Percentiles rank a stretch among this genome's conserved stretches.
phyloP scores from a whole-genome alignment of 352 stramenopile genomes.

The Globisporangium nodosum region DNA sequence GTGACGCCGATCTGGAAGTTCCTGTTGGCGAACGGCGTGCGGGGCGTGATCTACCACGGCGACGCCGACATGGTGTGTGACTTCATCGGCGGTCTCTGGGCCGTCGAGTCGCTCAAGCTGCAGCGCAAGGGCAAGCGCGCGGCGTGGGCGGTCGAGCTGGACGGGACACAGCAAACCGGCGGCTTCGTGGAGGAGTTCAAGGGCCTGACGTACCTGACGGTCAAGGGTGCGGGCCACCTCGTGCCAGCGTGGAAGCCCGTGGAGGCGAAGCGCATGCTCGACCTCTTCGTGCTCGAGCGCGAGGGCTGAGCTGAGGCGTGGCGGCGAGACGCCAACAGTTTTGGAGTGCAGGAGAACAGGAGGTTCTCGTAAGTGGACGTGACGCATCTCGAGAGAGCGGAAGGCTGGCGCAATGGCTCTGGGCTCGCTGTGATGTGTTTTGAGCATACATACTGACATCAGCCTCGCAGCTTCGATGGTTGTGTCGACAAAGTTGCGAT shows the following conservation, averaged over 20 bases:
- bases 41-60: constrained; percentile 71
- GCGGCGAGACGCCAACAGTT: too few relatives aligned
- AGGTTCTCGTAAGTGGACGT: too few relatives aligned
- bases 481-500: too few relatives aligned
- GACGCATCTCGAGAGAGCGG: too few relatives aligned
- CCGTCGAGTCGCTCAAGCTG: constrained; percentile 59
- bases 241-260: constrained; percentile 79
- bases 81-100: constrained; percentile 61
- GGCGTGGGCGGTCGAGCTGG: constrained; percentile 31
- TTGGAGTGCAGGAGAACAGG: too few relatives aligned
- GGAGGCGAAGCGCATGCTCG: constrained; percentile 65
- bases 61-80: constrained; percentile 67
- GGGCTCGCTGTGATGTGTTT: too few relatives aligned
- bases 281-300: constrained; percentile 55
- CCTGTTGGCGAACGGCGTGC: constrained; percentile 34
- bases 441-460: too few relatives aligned
- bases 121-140: constrained; percentile 27
- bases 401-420: too few relatives aligned
- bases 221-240: constrained; percentile 88
- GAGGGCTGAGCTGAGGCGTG: constrained; percentile 4
- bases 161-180: constrained; percentile 55
- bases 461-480: too few relatives aligned
- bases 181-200: constrained; percentile 83
- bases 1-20: constrained; percentile 59
- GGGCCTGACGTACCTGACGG: constrained; percentile 84